A percentile compares a stretch with the other conserved stretches of the same genome.
These are phyloP conservation scores for Aspergillus novofumigatus DNA, from an alignment of 2,329 filamentous ascomycete species.

Conservation along the genomic window DNA sequence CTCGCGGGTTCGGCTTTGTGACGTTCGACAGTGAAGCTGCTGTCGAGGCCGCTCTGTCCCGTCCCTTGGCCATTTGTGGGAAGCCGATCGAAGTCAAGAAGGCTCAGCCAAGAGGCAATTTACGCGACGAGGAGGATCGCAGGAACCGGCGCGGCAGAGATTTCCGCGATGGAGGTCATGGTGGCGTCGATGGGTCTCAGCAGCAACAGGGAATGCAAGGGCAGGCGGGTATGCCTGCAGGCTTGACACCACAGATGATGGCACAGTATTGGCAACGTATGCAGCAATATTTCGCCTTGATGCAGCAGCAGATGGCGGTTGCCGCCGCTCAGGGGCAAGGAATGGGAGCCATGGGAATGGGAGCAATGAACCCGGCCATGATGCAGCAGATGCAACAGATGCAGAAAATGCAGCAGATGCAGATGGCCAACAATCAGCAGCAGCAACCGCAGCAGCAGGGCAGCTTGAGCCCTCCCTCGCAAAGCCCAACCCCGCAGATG, in stretches of 20 bases:
- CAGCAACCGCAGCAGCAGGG: slow-evolving; percentile 28
- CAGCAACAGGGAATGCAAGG: slow-evolving; percentile 46
- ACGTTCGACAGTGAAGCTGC: slow-evolving; percentile 96
- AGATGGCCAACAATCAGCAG: slow-evolving; percentile 43
- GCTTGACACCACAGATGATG: slow-evolving; percentile 96
- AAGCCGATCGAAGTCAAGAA: slow-evolving; percentile 99
- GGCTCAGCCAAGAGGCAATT: slow-evolving; percentile 89
- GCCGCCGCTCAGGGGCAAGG: slow-evolving; percentile 41
- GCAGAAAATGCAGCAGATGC: slow-evolving; percentile 49
- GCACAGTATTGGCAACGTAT: slow-evolving; percentile 97
- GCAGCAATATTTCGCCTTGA: slow-evolving; percentile 94
- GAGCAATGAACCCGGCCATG: slow-evolving; percentile 68
- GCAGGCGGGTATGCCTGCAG: slow-evolving; percentile 43
- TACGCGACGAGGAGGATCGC: slow-evolving; percentile 79
- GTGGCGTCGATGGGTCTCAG: slow-evolving; percentile 33
- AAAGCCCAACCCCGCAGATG: slow-evolving; percentile 52
- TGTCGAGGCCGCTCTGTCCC: slow-evolving; percentile 82
- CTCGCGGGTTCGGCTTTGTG: slow-evolving; percentile 94
- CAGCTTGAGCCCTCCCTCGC: slow-evolving; percentile 33
- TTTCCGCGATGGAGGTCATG: slow-evolving; percentile 38
- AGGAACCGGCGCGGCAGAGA: slow-evolving; percentile 46
- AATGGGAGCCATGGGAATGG: slow-evolving; percentile 55
- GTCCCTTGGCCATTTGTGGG: slow-evolving; percentile 84
- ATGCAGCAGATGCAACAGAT: slow-evolving; percentile 68
- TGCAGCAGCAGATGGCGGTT: slow-evolving; percentile 82